These are phyloP conservation scores for Torulaspora gathmanii DNA, from an alignment of 805 yeast species.

Conservation along the genomic window DNA sequence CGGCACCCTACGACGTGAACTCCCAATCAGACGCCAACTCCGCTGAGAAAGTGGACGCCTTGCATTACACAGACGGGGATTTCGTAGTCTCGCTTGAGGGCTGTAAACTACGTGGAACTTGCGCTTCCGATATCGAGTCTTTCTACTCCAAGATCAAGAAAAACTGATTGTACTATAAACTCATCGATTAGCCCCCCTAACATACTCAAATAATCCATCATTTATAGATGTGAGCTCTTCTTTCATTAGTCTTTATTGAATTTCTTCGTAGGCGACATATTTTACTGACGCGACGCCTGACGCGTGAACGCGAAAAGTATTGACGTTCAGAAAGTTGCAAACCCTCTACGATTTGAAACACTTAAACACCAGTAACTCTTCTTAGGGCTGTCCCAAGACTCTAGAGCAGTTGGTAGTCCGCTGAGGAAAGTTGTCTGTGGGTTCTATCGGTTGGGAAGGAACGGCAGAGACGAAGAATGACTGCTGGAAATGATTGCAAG, in stretches of 20 bases:
- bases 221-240: not conserved
- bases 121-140: constrained; percentile 43
- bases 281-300: constrained; percentile 5
- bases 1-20: constrained; percentile 41
- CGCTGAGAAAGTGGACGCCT: constrained; percentile 40
- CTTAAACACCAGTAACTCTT: not conserved
- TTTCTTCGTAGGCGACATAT: not conserved
- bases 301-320: constrained; percentile 12
- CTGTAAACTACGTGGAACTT: constrained; percentile 47
- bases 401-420: not conserved
- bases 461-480: constrained; percentile 1
- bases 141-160: constrained; percentile 22
- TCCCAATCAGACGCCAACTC: constrained; percentile 23
- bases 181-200: not conserved
- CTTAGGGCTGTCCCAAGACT: not conserved
- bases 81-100: constrained; percentile 59
- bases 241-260: not conserved
- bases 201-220: not conserved
- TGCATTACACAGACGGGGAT: constrained; percentile 59
- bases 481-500: not conserved
- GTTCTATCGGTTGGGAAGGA: not conserved
- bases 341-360: not conserved
- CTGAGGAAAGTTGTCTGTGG: not conserved
- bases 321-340: not conserved
- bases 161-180: constrained; percentile 4